Percentiles rank a stretch among this genome's conserved stretches.
Conservation (phyloP, 169 alveolate species). For the Plasmodium gallinaceum region DNA sequence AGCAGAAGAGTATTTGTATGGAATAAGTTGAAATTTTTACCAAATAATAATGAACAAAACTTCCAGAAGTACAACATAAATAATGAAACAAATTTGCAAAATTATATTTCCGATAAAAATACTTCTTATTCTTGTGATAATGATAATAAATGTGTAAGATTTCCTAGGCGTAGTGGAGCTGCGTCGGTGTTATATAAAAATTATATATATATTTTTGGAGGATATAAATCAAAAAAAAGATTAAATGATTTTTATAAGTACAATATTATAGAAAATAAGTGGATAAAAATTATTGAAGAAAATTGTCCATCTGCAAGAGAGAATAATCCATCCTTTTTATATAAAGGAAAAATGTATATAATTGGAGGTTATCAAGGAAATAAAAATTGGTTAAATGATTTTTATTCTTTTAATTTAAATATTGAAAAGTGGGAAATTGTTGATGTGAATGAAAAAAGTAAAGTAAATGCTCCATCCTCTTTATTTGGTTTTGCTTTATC, state of each 20-base stretch:
- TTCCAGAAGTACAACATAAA: too few relatives aligned
- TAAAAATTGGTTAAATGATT: constrained; percentile 37
- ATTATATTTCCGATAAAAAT: neutral
- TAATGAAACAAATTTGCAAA: neutral
- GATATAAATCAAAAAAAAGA: constrained; percentile 32
- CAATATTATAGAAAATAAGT: constrained; percentile 39
- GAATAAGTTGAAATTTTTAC: constrained; percentile 16
- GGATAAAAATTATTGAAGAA: constrained; percentile 11
- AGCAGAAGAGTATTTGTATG: constrained; percentile 11
- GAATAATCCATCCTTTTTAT: constrained; percentile 45
- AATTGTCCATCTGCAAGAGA: constrained; percentile 38
- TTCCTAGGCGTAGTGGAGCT: constrained; percentile 30
- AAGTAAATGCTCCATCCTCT: constrained; percentile 15
- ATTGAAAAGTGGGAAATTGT: constrained; percentile 27
- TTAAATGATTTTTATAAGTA: constrained; percentile 43
- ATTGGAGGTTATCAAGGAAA: constrained; percentile 47
- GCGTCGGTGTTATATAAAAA: constrained; percentile 65
- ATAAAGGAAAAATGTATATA: constrained; percentile 57
- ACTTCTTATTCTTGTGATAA: neutral
- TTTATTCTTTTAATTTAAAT: constrained; percentile 24
- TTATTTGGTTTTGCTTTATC: constrained; percentile 42
- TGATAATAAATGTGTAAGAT: neutral
- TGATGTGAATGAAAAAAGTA: constrained; percentile 22
- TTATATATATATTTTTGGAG: constrained; percentile 44
- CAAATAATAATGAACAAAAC: constrained; percentile 13